A percentile compares a stretch with the other conserved stretches of the same genome.
These are phyloP conservation scores for Ascochyta rabiei DNA, from an alignment of 2,329 filamentous ascomycete genomes.

Conservation along the genomic window DNA sequence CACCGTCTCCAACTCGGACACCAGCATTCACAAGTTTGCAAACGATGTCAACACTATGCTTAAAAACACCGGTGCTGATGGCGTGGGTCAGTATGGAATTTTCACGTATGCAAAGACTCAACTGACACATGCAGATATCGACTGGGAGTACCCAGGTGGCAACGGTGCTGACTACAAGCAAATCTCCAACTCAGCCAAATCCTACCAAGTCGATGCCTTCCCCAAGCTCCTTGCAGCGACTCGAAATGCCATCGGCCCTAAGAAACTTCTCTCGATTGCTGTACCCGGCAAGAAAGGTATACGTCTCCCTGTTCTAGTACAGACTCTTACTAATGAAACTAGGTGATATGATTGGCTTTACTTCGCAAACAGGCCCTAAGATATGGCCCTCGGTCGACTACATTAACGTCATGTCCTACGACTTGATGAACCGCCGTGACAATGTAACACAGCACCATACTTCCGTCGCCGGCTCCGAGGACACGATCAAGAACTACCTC, in stretches of 20 bases:
- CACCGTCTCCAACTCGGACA: conserved; percentile 58
- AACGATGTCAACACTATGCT: conserved; percentile 69
- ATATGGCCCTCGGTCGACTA: conserved; percentile 69
- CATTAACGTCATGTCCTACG: conserved; percentile 75
- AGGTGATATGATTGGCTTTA: conserved; percentile 72
- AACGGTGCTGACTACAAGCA: conserved; percentile 73
- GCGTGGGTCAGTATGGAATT: conserved; percentile 55
- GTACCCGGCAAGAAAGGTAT: conserved; percentile 58
- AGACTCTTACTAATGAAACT: conserved; percentile 29
- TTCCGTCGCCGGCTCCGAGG: conserved; percentile 62
- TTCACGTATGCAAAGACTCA: neutral
- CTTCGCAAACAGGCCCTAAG: conserved; percentile 59
- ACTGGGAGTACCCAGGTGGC: conserved; percentile 69
- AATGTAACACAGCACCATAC: conserved; percentile 68
- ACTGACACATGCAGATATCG: conserved; percentile 58
- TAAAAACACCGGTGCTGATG: conserved; percentile 67
- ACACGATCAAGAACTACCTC: conserved; percentile 65
- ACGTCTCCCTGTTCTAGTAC: fast-evolving
- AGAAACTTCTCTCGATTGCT: conserved; percentile 69
- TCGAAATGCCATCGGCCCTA: conserved; percentile 61
- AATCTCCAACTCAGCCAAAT: conserved; percentile 64
- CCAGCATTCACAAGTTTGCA: conserved; percentile 64
- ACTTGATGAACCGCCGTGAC: conserved; percentile 73
- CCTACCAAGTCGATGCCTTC: conserved; percentile 66
- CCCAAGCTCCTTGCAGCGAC: conserved; percentile 66